Base-by-base conservation (phyloP, 805 yeast species). In the Starmerella gropengiesseri region DNA sequence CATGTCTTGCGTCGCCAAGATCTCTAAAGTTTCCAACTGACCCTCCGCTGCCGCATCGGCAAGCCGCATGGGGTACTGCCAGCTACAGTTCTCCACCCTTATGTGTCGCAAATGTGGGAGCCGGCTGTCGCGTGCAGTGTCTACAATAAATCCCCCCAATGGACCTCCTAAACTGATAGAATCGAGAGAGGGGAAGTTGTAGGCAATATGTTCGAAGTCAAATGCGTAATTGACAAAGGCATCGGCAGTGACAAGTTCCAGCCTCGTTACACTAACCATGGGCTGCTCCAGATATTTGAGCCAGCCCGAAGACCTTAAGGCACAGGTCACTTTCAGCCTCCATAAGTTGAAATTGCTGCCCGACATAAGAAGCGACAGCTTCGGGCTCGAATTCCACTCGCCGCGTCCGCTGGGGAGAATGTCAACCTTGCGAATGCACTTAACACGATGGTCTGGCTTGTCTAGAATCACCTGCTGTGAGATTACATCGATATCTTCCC, bases 331-430 rank as follows among this genome's bases (percentile, higher is more conserved):
- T 6, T n/a, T 16, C n/a, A 44, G 34, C 13, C 26, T 22, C 7
- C 14, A 9, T 3, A 30, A 16, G 21, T 33, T 16, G 29, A 27
- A 18, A 3, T 37, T 36, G 19, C 46, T 36, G 12, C 31, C 33
- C 1, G 28, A 18, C 7, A 26, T 39, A 5, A 45, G 29, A 5
- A 29, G 30, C 2, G 37, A 21, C 20, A 51, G 37, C 7, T 37
- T 30, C 5, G 47, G 44, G 25, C 54, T 50, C 5, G 39, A 32
- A 18, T 19, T 40, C 56, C 56, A 53, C 37, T 53, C 56, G 1
- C 52, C 54, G 3, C 45, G 43, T 13, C 40, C 45, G 17, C 42
- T 40, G 2, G 43, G 40, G 7, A 18, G 30, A 18, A 44, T 44
- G 7, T 5, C 3, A 4, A 21, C 40, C 7, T 21, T 25, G 11